These are phyloP conservation scores for Tolypocladium album DNA, from an alignment of 2,329 filamentous ascomycete genomes.

Conservation along the genomic window DNA sequence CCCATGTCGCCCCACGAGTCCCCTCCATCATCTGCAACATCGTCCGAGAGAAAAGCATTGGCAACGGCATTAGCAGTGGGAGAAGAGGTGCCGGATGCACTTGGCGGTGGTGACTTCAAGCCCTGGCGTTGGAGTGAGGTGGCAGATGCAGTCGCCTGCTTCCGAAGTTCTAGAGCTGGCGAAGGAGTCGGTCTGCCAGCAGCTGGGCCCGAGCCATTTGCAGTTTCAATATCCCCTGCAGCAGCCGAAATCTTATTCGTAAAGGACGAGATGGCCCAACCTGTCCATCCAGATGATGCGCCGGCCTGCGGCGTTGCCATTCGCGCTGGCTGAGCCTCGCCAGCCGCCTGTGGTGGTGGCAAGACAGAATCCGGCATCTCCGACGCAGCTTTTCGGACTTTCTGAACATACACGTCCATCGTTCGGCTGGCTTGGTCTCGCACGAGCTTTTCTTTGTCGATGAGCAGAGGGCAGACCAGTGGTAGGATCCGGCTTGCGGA, in stretches of 20 bases:
- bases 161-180: slow-evolving; percentile 26
- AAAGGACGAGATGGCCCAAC: slow-evolving; percentile 97
- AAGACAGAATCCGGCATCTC: slow-evolving; percentile 72
- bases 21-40: slow-evolving; percentile 49
- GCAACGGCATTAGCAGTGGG: slow-evolving; percentile 31
- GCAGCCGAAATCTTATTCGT: slow-evolving; percentile 85
- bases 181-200: slow-evolving; percentile 29
- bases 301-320: slow-evolving; percentile 71
- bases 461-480: slow-evolving; percentile 68
- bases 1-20: slow-evolving; percentile 70
- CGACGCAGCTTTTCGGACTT: slow-evolving; percentile 67
- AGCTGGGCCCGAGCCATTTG: slow-evolving; percentile 31
- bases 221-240: slow-evolving; percentile 71
- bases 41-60: slow-evolving; percentile 43
- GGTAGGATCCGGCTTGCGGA: slow-evolving; percentile 77
- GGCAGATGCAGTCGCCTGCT: slow-evolving; percentile 36
- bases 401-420: slow-evolving; percentile 73
- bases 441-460: slow-evolving; percentile 93
- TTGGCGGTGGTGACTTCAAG: slow-evolving; percentile 37
- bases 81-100: slow-evolving; percentile 36
- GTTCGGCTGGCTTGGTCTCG: slow-evolving; percentile 88
- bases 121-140: slow-evolving; percentile 51
- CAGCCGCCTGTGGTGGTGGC: slow-evolving; percentile 47
- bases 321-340: slow-evolving; percentile 47
- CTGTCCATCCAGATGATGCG: slow-evolving; percentile 57